Base-by-base conservation (phyloP, 345 rosid species). In the Corchorus capsularis region DNA sequence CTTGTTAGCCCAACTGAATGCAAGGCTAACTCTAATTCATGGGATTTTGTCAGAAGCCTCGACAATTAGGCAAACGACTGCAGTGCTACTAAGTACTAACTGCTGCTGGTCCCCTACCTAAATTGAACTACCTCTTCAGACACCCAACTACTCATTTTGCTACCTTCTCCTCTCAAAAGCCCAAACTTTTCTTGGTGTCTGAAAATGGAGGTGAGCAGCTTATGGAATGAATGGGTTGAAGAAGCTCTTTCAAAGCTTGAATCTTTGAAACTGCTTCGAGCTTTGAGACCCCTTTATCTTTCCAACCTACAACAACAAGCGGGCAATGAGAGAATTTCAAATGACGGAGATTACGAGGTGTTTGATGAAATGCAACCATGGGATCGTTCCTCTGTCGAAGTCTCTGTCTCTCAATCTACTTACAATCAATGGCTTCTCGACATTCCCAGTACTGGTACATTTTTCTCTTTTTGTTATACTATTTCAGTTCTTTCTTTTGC, bases 371-470 rank as follows among this genome's bases (percentile, higher is more conserved):
- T 95, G 92, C 86, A 79, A 72, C 88, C 77, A 14, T 92, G 97
- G 96, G 99, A 95, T 84, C 89, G 98, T 4, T 78, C 82, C 72
- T 86, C 98, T 0, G 93, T 95, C 13, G 89, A 92, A 72, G 86
- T 93, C 63, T 83, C 88, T 15, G 85, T 95, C 34, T 84, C 94
- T 5, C 81, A 82, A 43, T 64, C 89, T 77, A 93, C 98, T 6
- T 92, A 87, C 75, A 85, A 67, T n/a, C 81, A 82, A 46, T 95
- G 97, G 99, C 90, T 95, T 77, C 94, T 81, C 49, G 94, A 95
- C 54, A 79, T 87, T 75, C 97, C 96, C 76, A 89, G 96, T 83
- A 79, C 91, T 20, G 97, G 98, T 94, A 84, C 22, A 2, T 67
- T 14, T 63, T 6, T 14, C 27, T 27, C 27, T 27, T 27, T 27